Base-by-base conservation (phyloP, 2,329 filamentous ascomycete genomes). In the Cytospora paraplurivora region DNA sequence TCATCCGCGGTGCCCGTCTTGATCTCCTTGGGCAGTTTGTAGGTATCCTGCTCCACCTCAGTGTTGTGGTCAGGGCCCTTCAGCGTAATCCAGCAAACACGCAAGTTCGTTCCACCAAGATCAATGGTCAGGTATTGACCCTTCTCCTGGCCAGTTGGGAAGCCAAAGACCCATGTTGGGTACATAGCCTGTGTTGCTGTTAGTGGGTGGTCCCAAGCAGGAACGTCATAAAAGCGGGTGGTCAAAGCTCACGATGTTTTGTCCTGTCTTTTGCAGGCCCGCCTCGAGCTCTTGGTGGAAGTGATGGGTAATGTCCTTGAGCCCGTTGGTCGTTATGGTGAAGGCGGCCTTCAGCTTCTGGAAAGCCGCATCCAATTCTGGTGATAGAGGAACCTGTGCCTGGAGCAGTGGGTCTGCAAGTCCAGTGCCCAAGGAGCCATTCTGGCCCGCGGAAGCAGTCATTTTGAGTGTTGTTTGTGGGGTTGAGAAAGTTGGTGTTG, bases 111-210 rank as follows among this genome's bases (percentile, higher is more conserved):
- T 1, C 75, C 75, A 1, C 74, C 75, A 1, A 76, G 68, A 44
- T 76, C 74, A 27, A 76, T 69, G 5, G 72, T 71, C 5, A 76
- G 65, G 37, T 69, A 74, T 1, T 71, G 63, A 7, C 74, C 88
- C 82, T 91, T 90, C 76, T 93, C 90, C 11, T 87, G 89, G 64
- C 90, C 90, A 78, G 91, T 89, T 66, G 90, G 90, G 11, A 93
- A 50, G 2, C 62, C 62, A n/a, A 64, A 57, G 5, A 64, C 62
- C 62, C 62, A 64, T 7, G 62, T 64, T 12, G 62, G 62, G 38
- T 64, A 61, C 62, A 64, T 64, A 3, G 62, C 62, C 62, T 61
- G 38, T 15, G 12, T 44, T 15, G 27, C 19, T 17, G 44, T 64
- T 19, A 63, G 52, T 15, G 34, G 2, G 2, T 4, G 11, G 34